A percentile compares a stretch with the other conserved stretches of the same genome.
These are phyloP conservation scores for Exidia glandulosa DNA, from an alignment of 768 basidiomycete genomes.

Conservation along the genomic window DNA sequence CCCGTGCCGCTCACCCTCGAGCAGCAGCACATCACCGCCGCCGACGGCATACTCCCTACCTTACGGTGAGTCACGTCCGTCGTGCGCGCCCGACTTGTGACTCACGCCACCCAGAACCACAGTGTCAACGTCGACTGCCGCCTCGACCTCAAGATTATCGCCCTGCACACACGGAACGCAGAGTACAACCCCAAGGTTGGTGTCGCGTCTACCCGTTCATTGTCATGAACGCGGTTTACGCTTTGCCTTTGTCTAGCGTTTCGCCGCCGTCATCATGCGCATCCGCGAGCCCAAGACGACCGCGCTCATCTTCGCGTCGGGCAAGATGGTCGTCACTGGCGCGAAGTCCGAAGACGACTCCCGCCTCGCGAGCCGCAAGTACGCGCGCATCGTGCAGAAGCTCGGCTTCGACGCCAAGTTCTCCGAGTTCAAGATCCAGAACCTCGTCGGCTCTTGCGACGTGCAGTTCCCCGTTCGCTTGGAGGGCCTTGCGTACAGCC, in stretches of 20 bases:
- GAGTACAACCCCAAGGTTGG: no score
- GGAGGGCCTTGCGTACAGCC: no score
- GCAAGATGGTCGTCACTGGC: slow-evolving; percentile 99
- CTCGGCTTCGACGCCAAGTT: no score
- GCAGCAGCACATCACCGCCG: no score
- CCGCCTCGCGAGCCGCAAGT: slow-evolving; percentile 92
- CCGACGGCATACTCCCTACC: slow-evolving; percentile 94
- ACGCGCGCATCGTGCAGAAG: slow-evolving; percentile 98
- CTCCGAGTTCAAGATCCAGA: slow-evolving; percentile 99
- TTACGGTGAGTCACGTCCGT: slow-evolving; percentile 48
- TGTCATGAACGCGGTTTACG: slow-evolving; percentile 39
- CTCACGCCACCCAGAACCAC: no score
- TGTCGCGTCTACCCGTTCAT: no score
- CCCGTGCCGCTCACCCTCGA: slow-evolving; percentile 72
- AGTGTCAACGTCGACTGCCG: slow-evolving; percentile 94
- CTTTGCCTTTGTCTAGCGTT: slow-evolving; percentile 64
- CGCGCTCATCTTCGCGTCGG: slow-evolving; percentile 96
- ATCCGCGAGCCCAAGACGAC: slow-evolving; percentile 99
- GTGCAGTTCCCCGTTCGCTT: slow-evolving; percentile 98
- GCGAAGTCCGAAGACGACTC: slow-evolving; percentile 99
- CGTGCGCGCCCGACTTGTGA: background rate
- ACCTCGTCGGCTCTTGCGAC: slow-evolving; percentile 96
- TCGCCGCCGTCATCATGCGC: slow-evolving; percentile 99
- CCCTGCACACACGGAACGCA: slow-evolving; percentile 86
- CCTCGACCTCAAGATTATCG: slow-evolving; percentile 96